Evolutionary conservation across 2,329 filamentous ascomycete genomes (phyloP), one percentile per base, ranked within the genome.

Genomic region (Colletotrichum liriopes): DNA sequence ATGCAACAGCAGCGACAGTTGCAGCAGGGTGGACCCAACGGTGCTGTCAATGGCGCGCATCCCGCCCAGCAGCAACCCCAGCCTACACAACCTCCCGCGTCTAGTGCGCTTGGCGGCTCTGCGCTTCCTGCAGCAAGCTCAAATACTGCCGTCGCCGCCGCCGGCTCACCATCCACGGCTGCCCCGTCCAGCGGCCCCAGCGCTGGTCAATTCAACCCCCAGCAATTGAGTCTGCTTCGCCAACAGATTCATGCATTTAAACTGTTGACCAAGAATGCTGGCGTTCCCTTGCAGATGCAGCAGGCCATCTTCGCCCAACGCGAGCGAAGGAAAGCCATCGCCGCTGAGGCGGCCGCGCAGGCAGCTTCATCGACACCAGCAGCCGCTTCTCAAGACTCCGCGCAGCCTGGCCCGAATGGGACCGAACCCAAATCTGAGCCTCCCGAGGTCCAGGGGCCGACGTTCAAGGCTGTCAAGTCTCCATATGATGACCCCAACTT

Each of bases 171-270:
- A 62, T 76, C 82, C n/a, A 80, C 81, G 32, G 76, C 79, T 75
- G 76, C 79, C 67, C 77, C 75, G 67, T 56, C 67, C 39, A 66
- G 47, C 26, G 73, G 65, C 61, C 63, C 71, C 59, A 59, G 64
- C 72, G 70, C 65, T 51, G 55, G 75, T 81, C 91, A 91, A 73
- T 95, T 98, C 80, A 92, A 91, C 16, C 88, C 89, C 32, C 93
- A 96, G 68, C 96, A 99, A 80, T 85, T 98, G 56, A 87, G 89
- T 32, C 90, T 94, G 54, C 85, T 99, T 12, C 89, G 94, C 72
- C 92, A 93, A 75, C 96, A 99, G 81, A 98, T 98, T 62, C 88
- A 93, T 77, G 95, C 96, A 0, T 98, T 98, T 84, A 97, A 97
- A 82, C 88, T 95, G 75, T 87, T 99, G 5, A 93, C 94, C 6